Base-by-base conservation (phyloP, 768 basidiomycete species). In the Lanmaoa rubissima region DNA sequence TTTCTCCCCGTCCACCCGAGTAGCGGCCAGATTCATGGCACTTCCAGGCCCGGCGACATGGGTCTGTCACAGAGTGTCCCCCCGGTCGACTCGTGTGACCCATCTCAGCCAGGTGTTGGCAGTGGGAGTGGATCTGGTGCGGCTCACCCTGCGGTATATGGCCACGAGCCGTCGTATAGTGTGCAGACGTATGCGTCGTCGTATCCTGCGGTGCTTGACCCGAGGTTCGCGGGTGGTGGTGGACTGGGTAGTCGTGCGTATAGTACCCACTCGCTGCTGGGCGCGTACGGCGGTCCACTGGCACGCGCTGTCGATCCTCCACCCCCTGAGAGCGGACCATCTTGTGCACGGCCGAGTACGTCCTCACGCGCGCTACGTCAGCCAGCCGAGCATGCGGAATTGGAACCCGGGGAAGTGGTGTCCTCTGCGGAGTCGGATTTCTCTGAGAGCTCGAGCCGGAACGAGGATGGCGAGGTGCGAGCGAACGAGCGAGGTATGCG, bases 361-460 rank as follows among this genome's bases (percentile, higher is more conserved):
- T 56, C 54, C 8, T 38, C 49, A 2, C 47, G 32, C 19, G 14
- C 21, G 16, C 13, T 9, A 28, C 55, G 32, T 43, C 51, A 39
- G 9, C 45, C 55, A 12, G 5, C 39, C 1, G 48, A 51, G 13
- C 41, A 55, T 21, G 19, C 19, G 14, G 69, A 66, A 38, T 34
- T 66, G 17, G 69, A 70, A 21, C 67, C 68, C 2, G 68, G 68
- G 0, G 69, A 69, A 43, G 67, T 69, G 12, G 38, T 61, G 13
- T 69, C 67, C 14, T 66, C 60, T 6, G 54, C 44, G 11, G 65
- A 62, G 48, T 64, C 67, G 1, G 65, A 68, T 32, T 68, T 62
- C 28, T 69, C 69, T 36, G 61, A 60, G 51, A 48, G 58, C 17
- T 67, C 65, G 24, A 65, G 67, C 36, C 56, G 59, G 53, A 62